Conservation (phyloP, 352 stramenopile species). For the Peronospora belbahrii region DNA sequence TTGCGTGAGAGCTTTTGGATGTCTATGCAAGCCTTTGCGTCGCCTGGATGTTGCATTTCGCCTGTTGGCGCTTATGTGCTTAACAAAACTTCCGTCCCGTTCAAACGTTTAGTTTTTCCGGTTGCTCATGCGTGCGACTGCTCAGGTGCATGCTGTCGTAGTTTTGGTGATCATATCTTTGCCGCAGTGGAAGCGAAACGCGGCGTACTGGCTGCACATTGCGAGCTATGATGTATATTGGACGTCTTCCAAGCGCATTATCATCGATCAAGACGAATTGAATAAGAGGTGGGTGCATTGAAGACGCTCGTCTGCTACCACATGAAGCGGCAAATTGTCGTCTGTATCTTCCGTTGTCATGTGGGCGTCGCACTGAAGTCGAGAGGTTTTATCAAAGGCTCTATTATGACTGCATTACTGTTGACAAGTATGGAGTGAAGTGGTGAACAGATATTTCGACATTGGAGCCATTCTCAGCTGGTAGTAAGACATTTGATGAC, state of each 20-base stretch:
- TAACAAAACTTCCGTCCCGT: too few relatives aligned
- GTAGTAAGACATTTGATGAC: conserved; percentile 48
- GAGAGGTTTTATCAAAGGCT: conserved; percentile 42
- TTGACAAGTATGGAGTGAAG: conserved; percentile 56
- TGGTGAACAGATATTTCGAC: conserved; percentile 54
- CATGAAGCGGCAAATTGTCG: conserved; percentile 55
- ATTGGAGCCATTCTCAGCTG: conserved; percentile 45
- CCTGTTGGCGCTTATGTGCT: too few relatives aligned
- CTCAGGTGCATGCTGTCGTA: conserved; percentile 70
- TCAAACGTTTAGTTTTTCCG: too few relatives aligned
- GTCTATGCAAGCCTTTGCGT: too few relatives aligned
- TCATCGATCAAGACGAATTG: conserved; percentile 33
- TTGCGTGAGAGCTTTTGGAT: too few relatives aligned
- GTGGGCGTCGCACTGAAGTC: conserved; percentile 61
- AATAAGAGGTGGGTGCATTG: conserved; percentile 55
- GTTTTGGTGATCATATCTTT: conserved; percentile 83
- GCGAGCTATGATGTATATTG: conserved; percentile 60
- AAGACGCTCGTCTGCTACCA: conserved; percentile 38
- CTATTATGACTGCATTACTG: conserved; percentile 9
- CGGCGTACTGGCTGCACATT: conserved; percentile 49
- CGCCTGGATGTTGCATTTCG: too few relatives aligned
- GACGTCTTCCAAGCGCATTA: conserved; percentile 61
- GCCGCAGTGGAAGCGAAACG: conserved; percentile 67
- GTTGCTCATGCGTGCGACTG: conserved; percentile 62
- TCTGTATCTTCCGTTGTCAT: conserved; percentile 68